Conservation (phyloP, 371 early-diverging fungal species). For the Mucor ambiguus region DNA sequence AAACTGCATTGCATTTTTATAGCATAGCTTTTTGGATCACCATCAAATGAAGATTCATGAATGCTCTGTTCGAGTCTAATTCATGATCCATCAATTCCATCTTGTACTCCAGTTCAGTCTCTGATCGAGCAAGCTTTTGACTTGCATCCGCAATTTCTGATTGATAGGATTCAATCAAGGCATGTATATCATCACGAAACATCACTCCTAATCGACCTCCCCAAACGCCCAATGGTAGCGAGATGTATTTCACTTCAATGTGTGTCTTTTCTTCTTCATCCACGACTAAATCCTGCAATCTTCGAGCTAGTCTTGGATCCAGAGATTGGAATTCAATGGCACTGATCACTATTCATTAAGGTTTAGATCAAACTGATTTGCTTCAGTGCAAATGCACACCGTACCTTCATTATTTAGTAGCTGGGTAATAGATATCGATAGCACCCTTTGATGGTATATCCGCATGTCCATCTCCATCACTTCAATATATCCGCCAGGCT, state of each 20-base stretch:
- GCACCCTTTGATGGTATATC: slow-evolving; percentile 35
- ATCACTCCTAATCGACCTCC: slow-evolving; percentile 48
- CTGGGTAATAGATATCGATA: slow-evolving; percentile 28
- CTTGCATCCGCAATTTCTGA: slow-evolving; percentile 11
- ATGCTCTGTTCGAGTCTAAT: slow-evolving; percentile 36
- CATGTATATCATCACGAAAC: slow-evolving; percentile 43
- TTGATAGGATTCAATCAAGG: slow-evolving; percentile 31
- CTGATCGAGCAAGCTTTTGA: slow-evolving; percentile 18
- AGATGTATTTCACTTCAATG: slow-evolving; percentile 36
- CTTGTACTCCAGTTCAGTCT: slow-evolving; percentile 26
- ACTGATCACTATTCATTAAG: slow-evolving; percentile 32
- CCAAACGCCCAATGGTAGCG: slow-evolving; percentile 49
- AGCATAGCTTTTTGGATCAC: slow-evolving; percentile 6
- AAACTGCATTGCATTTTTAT: background rate
- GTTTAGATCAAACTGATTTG: background rate
- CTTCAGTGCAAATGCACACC: background rate
- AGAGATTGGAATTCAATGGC: slow-evolving; percentile 30
- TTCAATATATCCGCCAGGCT: slow-evolving; percentile 40
- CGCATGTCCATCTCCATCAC: slow-evolving; percentile 47
- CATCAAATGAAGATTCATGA: slow-evolving; percentile 44
- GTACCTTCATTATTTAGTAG: slow-evolving; percentile 45
- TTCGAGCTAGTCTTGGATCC: slow-evolving; percentile 43
- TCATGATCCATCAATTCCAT: slow-evolving; percentile 40
- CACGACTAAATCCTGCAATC: slow-evolving; percentile 33
- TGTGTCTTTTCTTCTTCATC: slow-evolving; percentile 1